Conservation (phyloP, 2,329 filamentous ascomycete species). For the Truncatella angustata region DNA sequence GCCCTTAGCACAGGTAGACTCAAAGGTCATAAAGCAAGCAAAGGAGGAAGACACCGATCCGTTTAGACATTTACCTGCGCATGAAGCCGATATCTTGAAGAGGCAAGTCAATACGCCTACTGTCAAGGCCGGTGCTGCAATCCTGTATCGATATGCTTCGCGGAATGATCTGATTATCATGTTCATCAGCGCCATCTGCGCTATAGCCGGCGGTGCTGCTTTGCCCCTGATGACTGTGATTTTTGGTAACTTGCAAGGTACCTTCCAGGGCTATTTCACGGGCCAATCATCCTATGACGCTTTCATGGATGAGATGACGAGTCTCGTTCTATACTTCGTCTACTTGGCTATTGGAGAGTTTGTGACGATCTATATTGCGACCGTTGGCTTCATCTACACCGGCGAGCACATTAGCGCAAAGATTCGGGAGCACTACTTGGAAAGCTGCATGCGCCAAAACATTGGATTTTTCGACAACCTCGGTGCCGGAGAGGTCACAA, state of each 20-base stretch:
- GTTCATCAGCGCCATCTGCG: slow-evolving; percentile 56
- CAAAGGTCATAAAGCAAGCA: slow-evolving; percentile 33
- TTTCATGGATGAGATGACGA: slow-evolving; percentile 60
- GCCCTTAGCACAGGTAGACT: slow-evolving; percentile 41
- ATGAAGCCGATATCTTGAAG: slow-evolving; percentile 67
- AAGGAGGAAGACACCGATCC: slow-evolving; percentile 49
- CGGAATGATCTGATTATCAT: slow-evolving; percentile 64
- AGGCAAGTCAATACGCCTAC: slow-evolving; percentile 65
- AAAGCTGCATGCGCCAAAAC: slow-evolving; percentile 82
- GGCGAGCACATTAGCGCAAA: slow-evolving; percentile 77
- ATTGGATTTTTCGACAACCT: slow-evolving; percentile 93
- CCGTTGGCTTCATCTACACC: slow-evolving; percentile 86
- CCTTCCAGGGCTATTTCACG: slow-evolving; percentile 65
- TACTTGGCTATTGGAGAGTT: slow-evolving; percentile 84
- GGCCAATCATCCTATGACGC: slow-evolving; percentile 42
- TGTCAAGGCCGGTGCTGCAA: slow-evolving; percentile 61
- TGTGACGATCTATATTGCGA: slow-evolving; percentile 72
- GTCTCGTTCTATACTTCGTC: slow-evolving; percentile 76
- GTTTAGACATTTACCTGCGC: slow-evolving; percentile 59
- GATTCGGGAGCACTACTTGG: slow-evolving; percentile 79
- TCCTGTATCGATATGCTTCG: slow-evolving; percentile 70
- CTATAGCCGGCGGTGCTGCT: slow-evolving; percentile 71
- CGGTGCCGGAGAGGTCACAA: slow-evolving; percentile 89
- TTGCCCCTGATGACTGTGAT: slow-evolving; percentile 79
- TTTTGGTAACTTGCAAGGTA: slow-evolving; percentile 73